Base-by-base conservation (phyloP, 805 yeast genomes). In the Saccharomyces kudriavzevii region DNA sequence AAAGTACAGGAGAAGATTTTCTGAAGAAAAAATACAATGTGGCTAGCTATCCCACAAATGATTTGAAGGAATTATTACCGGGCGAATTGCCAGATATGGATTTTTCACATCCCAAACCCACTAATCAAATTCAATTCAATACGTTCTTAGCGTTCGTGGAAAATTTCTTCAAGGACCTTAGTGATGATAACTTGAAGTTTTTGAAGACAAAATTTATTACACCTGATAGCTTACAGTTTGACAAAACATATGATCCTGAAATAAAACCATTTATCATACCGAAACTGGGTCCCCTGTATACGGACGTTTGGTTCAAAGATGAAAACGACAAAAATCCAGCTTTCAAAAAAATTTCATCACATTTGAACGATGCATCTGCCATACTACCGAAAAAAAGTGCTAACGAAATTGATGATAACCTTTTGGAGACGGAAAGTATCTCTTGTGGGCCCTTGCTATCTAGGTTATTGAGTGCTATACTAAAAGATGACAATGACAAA, bases 371-470 rank as follows among this genome's bases (percentile, higher is more conserved):
- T 50, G 70, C 79, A 52, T 62, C 74, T 4, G 57, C 70, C 5
- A 62, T 69, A 4, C 59, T 71, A 4, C 84, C 96, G 0, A 83
- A 78, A 56, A 87, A 85, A 4, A 74, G 84, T 0, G 73, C 83
- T 0, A 82, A 78, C 24, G 77, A 74, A 27, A 49, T 68, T 10
- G 61, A 70, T 27, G 96, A 87, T 61, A 83, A 80, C 4, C 68
- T 71, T 1, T 68, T 91, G 53, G 92, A 87, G 58, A 77, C 85
- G 0, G 92, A 87, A 54, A 82, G 80, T 24, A 74, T 92, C 1
- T 85, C 96, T 0, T 85, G 96, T 66, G 99, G 99, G 0, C 98
- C 99, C 1, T 75, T 92, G 35, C 85, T 95, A 0, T 84, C 91
- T 25, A 78, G 99, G 54, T 74, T 92, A 47, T 67, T 92, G 51